Conservation (phyloP, 805 yeast species). For the Allodekkera sacchari region DNA sequence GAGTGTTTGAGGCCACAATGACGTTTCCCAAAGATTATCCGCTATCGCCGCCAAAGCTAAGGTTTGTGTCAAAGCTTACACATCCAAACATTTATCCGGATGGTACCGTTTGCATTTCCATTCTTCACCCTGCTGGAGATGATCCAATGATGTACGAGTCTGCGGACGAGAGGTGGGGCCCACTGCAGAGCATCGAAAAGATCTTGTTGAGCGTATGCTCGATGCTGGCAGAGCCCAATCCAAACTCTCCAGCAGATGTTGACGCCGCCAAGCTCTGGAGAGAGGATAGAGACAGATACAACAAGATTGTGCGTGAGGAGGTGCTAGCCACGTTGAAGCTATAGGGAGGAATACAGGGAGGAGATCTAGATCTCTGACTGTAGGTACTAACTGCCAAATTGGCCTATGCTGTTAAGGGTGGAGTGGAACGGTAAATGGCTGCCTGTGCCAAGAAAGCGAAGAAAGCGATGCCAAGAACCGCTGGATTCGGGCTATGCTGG, state of each 20-base stretch:
- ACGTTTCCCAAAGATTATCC: conserved; percentile 47
- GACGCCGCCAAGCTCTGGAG: conserved; percentile 85
- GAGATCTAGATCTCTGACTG: no score
- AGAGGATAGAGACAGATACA: conserved; percentile 64
- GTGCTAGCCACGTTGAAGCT: conserved; percentile 69
- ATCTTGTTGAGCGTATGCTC: conserved; percentile 86
- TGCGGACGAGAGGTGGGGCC: conserved; percentile 97
- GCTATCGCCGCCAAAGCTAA: conserved; percentile 48
- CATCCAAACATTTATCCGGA: conserved; percentile 94
- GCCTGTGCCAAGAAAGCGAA: no score
- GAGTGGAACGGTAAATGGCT: no score
- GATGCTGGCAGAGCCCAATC: conserved; percentile 95
- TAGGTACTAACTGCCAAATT: no score
- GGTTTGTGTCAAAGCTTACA: conserved; percentile 67
- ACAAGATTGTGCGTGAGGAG: conserved; percentile 53
- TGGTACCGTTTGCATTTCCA: conserved; percentile 94
- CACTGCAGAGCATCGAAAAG: conserved; percentile 96
- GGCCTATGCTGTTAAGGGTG: no score
- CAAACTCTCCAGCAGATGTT: conserved; percentile 89
- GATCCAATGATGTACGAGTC: conserved; percentile 94
- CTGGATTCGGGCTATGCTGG: no score
- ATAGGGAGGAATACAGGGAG: no score
- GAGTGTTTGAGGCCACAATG: conserved; percentile 45
- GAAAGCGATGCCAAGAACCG: no score
- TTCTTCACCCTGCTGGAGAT: conserved; percentile 92